Evolutionary conservation across 148 eudicot species (phyloP).

Genomic region (Vaccinium corymbosum): DNA sequence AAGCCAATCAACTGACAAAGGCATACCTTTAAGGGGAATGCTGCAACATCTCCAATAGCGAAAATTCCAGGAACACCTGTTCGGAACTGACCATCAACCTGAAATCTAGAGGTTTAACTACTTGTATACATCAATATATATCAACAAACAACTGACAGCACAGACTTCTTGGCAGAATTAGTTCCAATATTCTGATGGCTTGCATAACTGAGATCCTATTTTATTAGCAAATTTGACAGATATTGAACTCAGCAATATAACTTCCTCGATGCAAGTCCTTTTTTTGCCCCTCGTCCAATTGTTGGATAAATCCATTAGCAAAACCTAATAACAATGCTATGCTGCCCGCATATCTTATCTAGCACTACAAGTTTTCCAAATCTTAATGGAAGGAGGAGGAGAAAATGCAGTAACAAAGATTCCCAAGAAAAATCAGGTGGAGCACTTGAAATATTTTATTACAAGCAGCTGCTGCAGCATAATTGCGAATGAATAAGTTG

Average conservation of each 20-base stretch:
- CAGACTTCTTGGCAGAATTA: neutral
- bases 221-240: neutral
- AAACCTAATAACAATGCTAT: neutral
- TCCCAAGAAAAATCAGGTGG: neutral
- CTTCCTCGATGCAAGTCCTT: neutral
- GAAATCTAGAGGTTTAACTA: slow-evolving; percentile 12
- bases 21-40: slow-evolving; percentile 83
- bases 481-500: neutral
- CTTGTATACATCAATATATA: neutral
- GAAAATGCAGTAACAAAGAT: neutral
- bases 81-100: slow-evolving; percentile 98
- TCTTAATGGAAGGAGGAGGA: neutral
- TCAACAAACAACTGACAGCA: neutral
- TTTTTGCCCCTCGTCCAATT: neutral
- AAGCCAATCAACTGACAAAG: slow-evolving; percentile 1
- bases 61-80: slow-evolving; percentile 80
- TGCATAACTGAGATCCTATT: neutral
- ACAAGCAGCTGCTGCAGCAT: neutral
- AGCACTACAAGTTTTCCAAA: neutral
- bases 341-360: neutral
- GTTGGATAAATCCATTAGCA: neutral
- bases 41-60: slow-evolving; percentile 98
- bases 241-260: neutral
- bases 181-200: neutral
- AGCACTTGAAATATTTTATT: neutral